phyloP scores from a whole-genome alignment of 495 filamentous ascomycete genomes.

The Pyronema domesticum region DNA sequence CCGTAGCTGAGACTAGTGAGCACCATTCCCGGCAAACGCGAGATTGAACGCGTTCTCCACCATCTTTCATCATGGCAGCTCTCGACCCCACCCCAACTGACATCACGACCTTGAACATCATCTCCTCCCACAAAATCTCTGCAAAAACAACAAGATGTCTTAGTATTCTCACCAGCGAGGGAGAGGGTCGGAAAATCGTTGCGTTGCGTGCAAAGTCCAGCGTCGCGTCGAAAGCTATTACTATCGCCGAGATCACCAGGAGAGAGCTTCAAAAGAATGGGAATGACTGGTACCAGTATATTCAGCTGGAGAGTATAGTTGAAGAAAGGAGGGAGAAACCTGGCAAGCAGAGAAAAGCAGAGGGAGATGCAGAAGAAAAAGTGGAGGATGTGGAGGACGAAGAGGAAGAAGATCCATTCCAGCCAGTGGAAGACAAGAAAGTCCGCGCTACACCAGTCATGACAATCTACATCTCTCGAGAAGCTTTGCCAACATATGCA shows the following conservation, averaged over 20 bases:
- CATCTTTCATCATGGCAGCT: neutral
- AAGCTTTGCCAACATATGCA: slow-evolving; percentile 35
- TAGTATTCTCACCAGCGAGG: slow-evolving; percentile 15
- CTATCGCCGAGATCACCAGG: slow-evolving; percentile 46
- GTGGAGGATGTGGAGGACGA: slow-evolving; percentile 8
- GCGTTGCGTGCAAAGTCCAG: slow-evolving; percentile 29
- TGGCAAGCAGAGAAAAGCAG: neutral
- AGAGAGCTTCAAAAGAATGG: slow-evolving; percentile 35
- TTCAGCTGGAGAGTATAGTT: neutral
- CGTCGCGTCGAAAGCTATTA: slow-evolving; percentile 41
- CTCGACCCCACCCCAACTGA: slow-evolving; percentile 22
- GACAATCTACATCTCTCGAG: slow-evolving; percentile 40
- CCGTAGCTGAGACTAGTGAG: too few relatives aligned
- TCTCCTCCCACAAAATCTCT: slow-evolving; percentile 13
- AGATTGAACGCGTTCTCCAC: neutral
- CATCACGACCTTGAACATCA: slow-evolving; percentile 13
- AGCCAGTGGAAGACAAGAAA: slow-evolving; percentile 29
- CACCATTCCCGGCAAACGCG: too few relatives aligned
- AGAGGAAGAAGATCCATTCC: slow-evolving; percentile 35
- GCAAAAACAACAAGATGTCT: slow-evolving; percentile 18
- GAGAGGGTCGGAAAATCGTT: neutral
- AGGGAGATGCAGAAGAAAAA: neutral
- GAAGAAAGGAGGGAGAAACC: neutral
- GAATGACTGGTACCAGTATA: slow-evolving; percentile 46
- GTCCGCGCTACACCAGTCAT: slow-evolving; percentile 27